Evolutionary conservation across 805 yeast genomes (phyloP).

Genomic region (Candida berthetii): DNA sequence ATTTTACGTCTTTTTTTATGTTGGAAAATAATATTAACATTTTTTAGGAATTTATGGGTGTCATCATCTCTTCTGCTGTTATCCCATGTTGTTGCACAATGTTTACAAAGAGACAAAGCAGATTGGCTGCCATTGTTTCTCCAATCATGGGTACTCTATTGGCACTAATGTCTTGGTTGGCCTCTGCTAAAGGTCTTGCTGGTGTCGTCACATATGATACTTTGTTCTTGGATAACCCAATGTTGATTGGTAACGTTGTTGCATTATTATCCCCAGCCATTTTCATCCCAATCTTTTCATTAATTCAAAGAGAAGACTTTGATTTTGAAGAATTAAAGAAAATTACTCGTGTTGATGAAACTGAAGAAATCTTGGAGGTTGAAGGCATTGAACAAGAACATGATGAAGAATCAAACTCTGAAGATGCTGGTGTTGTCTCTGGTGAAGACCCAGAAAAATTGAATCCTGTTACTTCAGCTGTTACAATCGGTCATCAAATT

Average conservation of each 20-base stretch:
- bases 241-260: slow-evolving; percentile 85
- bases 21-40: no score
- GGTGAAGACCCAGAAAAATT: slow-evolving; percentile 14
- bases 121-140: slow-evolving; percentile 61
- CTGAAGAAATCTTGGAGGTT: slow-evolving; percentile 51
- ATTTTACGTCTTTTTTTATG: no score
- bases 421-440: slow-evolving; percentile 27
- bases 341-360: slow-evolving; percentile 66
- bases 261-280: slow-evolving; percentile 71
- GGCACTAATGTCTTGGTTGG: slow-evolving; percentile 69
- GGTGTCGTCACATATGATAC: slow-evolving; percentile 39
- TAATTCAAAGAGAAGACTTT: slow-evolving; percentile 61
- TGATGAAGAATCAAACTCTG: slow-evolving; percentile 41
- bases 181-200: slow-evolving; percentile 36
- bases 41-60: slow-evolving; percentile 83
- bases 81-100: slow-evolving; percentile 66
- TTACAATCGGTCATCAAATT: slow-evolving; percentile 23
- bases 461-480: slow-evolving; percentile 23
- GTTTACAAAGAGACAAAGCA: slow-evolving; percentile 59
- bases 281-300: slow-evolving; percentile 60
- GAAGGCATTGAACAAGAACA: slow-evolving; percentile 17
- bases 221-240: slow-evolving; percentile 82
- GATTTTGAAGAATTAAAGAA: slow-evolving; percentile 61
- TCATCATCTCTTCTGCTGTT: slow-evolving; percentile 80
- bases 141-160: slow-evolving; percentile 74